Percentiles rank a stretch among this genome's conserved stretches.
Evolutionary conservation across 192 early-diverging fungal species (phyloP).

Genomic region (Umbelopsis isabellina): DNA sequence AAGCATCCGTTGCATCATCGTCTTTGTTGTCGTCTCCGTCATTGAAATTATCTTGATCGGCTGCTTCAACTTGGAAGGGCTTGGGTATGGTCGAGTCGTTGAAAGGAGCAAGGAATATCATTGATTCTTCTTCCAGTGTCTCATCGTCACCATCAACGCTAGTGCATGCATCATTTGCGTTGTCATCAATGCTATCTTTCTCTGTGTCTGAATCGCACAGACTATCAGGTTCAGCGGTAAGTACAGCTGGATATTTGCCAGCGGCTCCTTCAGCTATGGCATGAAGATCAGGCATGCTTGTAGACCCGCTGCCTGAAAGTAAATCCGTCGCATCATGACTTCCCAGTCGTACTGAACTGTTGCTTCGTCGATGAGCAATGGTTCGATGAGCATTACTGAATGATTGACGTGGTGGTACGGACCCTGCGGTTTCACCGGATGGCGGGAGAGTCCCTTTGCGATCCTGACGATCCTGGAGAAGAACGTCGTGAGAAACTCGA

Average conservation of each 20-base stretch:
- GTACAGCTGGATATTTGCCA: not conserved
- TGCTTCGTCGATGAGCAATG: slow-evolving; percentile 9
- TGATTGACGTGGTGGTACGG: not conserved
- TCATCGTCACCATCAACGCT: slow-evolving; percentile 5
- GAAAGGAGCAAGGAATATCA: slow-evolving; percentile 6
- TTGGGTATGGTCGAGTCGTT: not conserved
- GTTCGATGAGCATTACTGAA: not conserved
- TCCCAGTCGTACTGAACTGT: not conserved
- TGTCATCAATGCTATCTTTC: not conserved
- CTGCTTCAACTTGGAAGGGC: not conserved
- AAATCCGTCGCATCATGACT: not conserved
- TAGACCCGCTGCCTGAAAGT: not conserved
- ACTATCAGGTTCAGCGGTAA: not conserved
- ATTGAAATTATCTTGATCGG: not conserved
- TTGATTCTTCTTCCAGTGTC: slow-evolving; percentile 2
- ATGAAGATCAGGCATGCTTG: slow-evolving; percentile 12
- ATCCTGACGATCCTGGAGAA: slow-evolving; percentile 1
- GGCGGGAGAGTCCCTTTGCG: not conserved
- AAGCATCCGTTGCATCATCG: slow-evolving; percentile 8
- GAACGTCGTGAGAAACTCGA: slow-evolving; percentile 8
- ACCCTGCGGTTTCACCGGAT: not conserved
- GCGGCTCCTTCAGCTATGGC: not conserved
- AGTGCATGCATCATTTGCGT: not conserved
- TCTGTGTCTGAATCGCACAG: not conserved
- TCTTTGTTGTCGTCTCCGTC: slow-evolving; percentile 19